Evolutionary conservation across 495 filamentous ascomycete species (phyloP), one percentile per base, ranked within the genome.

Genomic region (Trichoderma erinaceum): DNA sequence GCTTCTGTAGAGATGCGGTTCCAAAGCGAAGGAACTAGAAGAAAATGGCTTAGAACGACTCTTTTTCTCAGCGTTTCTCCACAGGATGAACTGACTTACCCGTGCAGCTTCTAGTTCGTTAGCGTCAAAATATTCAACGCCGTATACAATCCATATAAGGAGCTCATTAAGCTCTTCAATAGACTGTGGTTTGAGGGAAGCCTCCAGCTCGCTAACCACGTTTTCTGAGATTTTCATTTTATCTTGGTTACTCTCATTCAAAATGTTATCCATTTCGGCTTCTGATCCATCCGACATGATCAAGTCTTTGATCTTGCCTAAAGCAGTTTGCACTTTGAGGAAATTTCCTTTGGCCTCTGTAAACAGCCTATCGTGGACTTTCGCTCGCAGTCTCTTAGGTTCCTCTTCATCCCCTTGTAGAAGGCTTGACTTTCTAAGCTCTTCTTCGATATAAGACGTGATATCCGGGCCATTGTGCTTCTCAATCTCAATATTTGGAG

Each of bases 101-200:
- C 73, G 56, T 10, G 73, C 73, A 2, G 73, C 69, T 8, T 69
- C 58, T 21, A 75, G 61, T 25, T 71, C 46, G 0, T 68, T 68
- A 38, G 72, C 4, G 18, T 15, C 41, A 46, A 75, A 66, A 21
- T 46, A 64, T 15, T 23, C n/a, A 52, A 16, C 48, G 15, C 68
- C 73, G 41, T 63, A 73, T 10, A 75, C 66, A 35, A 67, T 68
- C 73, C 73, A 75, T 32, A 71, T 69, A 18, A 75, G 65, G 27
- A 75, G 69, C 44, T 75, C 72, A 21, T 75, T 75, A 23, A 75
- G 48, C 35, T 75, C 73, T 23, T 74, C 72, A 3, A 75, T 70
- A 65, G 73, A 70, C 43, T 70, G 65, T 1, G 70, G 70, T 8
- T 68, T 72, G 46, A 75, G 68, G 10, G 65, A 41, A 6, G 66